Evolutionary conservation across 129 eudicot genomes (phyloP), one percentile per base, ranked within the genome.

Genomic region (Dittrichia graveolens): DNA sequence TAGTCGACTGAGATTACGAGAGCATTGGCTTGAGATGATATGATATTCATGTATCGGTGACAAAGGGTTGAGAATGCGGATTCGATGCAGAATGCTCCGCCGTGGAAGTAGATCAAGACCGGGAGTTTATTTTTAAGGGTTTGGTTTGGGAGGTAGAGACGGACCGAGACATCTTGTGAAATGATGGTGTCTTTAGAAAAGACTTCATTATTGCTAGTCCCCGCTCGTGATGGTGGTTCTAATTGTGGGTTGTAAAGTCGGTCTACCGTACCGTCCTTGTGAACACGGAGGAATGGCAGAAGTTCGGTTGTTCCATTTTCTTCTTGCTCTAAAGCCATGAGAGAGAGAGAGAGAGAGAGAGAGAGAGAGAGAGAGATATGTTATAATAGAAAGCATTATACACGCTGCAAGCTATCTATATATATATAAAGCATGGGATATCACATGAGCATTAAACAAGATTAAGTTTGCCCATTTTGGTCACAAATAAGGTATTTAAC

Each of bases 91-190:
- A 88, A 88, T 1, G 78, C 90, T 15, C 94, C 94, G 10, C 87
- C 89, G 14, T 88, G 94, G 77, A 56, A 85, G 80, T 85, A 88
- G 43, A 85, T 71, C 41, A 88, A 61, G 53, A 88, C 57, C 7
- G 90, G 94, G n/a, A 80, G 85, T 35, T 78, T 24, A 24, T 24
- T 83, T 0, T 57, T 72, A 49, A 2, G 8, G 0, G 70, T 13
- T 1, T 14, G 47, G 67, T 35, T 42, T 10, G 79, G 76, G 16
- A 80, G 71, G 76, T 80, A 80, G 45, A 80, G 19, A 12, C 84
- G 37, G 19, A 76, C 84, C 2, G 80, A 67, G 41, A 80, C 60
- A 6, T 74, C 19, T 4, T 61, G 84, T 61, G 76, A 59, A 44
- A 80, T 67, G 47, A 31, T n/a, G 65, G 35, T 37, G 76, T 80